Base-by-base conservation (phyloP, 805 yeast genomes). In the Myxozyma kluyveri region DNA sequence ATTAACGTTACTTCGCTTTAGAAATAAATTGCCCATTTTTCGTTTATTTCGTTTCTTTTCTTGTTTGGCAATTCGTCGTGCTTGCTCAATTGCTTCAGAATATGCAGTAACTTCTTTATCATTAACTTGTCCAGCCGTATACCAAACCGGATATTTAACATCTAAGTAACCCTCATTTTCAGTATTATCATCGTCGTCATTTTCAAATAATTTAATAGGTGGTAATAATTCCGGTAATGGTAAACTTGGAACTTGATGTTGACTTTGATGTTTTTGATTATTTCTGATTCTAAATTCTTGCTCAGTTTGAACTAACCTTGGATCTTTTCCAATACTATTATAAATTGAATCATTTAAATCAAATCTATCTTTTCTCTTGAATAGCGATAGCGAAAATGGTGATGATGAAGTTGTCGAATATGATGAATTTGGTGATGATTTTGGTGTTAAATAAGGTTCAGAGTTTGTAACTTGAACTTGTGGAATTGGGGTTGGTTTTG, bases 241-340 rank as follows among this genome's bases (percentile, higher is more conserved):
- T n/a, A n/a, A n/a, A n/a, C n/a, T n/a, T n/a, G n/a, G n/a, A n/a
- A n/a, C n/a, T n/a, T n/a, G n/a, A n/a, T n/a, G n/a, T n/a, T n/a
- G n/a, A n/a, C n/a, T n/a, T n/a, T n/a, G n/a, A n/a, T n/a, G n/a
- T n/a, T n/a, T n/a, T n/a, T n/a, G n/a, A n/a, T n/a, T n/a, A n/a
- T n/a, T n/a, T n/a, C n/a, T n/a, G n/a, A 47, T 44, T n/a, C 21
- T 40, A 22, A 17, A 10, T 38, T 49, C 47, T 27, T 49, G 52
- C 45, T 49, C 52, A 9, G 27, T 31, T 26, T 49, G 42, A 12
- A 49, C 52, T 10, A 35, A n/a, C 9, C 32, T 38, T 7, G 52
- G 52, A 31, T 51, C 55, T 29, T 46, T 51, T 3, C 55, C 55
- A 3, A 51, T 51, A 18, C 55, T 51, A 3, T 35, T 50, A 27